Conservation (phyloP, 169 alveolate genomes). For the Plasmodium malariae region DNA sequence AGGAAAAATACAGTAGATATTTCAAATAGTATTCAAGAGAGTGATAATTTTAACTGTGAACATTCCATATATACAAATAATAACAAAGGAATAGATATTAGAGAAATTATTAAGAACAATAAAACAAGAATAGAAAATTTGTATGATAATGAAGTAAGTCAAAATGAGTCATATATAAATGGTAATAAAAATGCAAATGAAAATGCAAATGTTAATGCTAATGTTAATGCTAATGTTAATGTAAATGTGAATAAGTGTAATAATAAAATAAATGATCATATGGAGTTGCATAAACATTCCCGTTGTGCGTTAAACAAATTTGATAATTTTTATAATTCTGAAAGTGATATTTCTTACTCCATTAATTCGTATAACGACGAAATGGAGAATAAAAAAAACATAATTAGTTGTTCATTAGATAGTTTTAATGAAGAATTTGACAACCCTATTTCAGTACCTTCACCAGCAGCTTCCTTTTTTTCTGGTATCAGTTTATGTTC, state of each 20-base stretch:
- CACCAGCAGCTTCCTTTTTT: constrained; percentile 64
- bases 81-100: constrained; percentile 21
- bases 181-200: no score
- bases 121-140: constrained; percentile 64
- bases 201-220: no score
- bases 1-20: constrained; percentile 20
- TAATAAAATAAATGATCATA: constrained; percentile 3
- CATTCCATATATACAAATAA: neutral
- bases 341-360: constrained; percentile 28
- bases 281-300: neutral
- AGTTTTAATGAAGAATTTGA: constrained; percentile 73
- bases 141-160: constrained; percentile 46
- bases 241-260: constrained; percentile 25
- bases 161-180: constrained; percentile 10
- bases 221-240: no score
- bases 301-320: constrained; percentile 6
- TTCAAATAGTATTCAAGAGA: constrained; percentile 7
- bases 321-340: constrained; percentile 8
- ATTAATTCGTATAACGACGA: constrained; percentile 52
- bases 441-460: constrained; percentile 53
- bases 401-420: constrained; percentile 38
- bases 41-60: neutral
- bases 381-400: constrained; percentile 14
- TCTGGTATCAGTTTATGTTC: constrained; percentile 41
- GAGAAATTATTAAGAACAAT: constrained; percentile 59